Conservation (phyloP, 2,329 filamentous ascomycete genomes). For the Ascocoryne sarcoides region DNA sequence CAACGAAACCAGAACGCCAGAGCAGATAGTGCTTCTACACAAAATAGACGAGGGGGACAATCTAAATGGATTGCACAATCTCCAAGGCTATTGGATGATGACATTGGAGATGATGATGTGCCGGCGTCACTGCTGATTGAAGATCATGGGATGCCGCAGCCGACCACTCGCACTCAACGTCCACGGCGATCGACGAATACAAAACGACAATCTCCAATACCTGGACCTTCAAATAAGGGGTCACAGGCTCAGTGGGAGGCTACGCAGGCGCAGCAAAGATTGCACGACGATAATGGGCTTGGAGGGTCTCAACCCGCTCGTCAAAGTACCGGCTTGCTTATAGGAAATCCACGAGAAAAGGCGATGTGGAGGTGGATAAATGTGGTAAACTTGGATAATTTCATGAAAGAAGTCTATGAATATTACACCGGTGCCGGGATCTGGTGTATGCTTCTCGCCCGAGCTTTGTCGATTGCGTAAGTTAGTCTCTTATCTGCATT, state of each 20-base stretch:
- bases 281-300: constrained; percentile 34
- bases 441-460: constrained; percentile 57
- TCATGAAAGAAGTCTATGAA: constrained; percentile 58
- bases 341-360: constrained; percentile 52
- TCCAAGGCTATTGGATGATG: constrained; percentile 27
- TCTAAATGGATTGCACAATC: constrained; percentile 25
- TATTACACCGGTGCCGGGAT: constrained; percentile 62
- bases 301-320: constrained; percentile 32
- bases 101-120: constrained; percentile 42
- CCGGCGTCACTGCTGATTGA: constrained; percentile 56
- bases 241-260: constrained; percentile 46
- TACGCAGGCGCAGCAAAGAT: constrained; percentile 41
- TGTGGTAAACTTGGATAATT: constrained; percentile 61
- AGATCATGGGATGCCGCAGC: constrained; percentile 31
- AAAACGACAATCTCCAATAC: constrained; percentile 26
- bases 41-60: constrained; percentile 1
- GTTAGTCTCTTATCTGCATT: constrained; percentile 27
- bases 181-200: constrained; percentile 8
- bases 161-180: constrained; percentile 17
- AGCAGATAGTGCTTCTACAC: neutral
- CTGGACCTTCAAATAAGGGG: constrained; percentile 36
- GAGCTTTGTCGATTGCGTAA: too few relatives aligned
- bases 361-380: constrained; percentile 69
- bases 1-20: constrained; percentile 8
- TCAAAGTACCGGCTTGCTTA: constrained; percentile 38